Evolutionary conservation across 2,329 filamentous ascomycete genomes (phyloP).

Genomic region (Salinomyces thailandicus): DNA sequence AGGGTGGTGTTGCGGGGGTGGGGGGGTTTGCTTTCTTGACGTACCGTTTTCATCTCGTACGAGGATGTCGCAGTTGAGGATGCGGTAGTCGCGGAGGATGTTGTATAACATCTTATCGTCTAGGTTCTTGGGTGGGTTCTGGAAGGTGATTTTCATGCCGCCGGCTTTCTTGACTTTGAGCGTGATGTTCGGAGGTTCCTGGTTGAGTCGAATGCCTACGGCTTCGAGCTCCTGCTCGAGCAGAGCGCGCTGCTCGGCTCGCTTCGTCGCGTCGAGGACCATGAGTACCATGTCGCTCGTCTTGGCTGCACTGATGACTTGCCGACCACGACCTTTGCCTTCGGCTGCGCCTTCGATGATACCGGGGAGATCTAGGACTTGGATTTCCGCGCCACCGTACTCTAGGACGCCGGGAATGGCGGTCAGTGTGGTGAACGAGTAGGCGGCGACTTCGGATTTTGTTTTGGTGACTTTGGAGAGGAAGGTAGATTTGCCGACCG

Average conservation of each 20-base stretch:
- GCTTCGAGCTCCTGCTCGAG: constrained; percentile 89
- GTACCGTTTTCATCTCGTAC: constrained; percentile 78
- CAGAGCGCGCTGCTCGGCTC: constrained; percentile 80
- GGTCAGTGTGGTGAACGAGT: constrained; percentile 93
- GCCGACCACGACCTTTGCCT: constrained; percentile 87
- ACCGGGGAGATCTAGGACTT: constrained; percentile 91
- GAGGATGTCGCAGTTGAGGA: constrained; percentile 93
- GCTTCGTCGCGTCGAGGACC: constrained; percentile 93
- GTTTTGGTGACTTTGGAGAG: constrained; percentile 99
- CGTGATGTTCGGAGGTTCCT: constrained; percentile 95
- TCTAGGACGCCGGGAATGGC: constrained; percentile 95
- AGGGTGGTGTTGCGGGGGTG: constrained; percentile 5
- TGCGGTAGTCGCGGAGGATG: constrained; percentile 96
- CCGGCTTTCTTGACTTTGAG: constrained; percentile 91
- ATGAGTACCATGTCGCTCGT: constrained; percentile 95
- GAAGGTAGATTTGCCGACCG: constrained; percentile 97
- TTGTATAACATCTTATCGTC: constrained; percentile 99
- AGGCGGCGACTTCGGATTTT: constrained; percentile 88
- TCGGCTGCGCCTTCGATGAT: constrained; percentile 96
- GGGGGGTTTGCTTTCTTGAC: constrained; percentile 1
- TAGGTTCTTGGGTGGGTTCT: constrained; percentile 73
- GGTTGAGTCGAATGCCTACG: constrained; percentile 86
- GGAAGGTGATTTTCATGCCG: constrained; percentile 98
- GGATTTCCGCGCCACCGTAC: constrained; percentile 95
- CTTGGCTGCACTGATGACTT: constrained; percentile 97